A percentile compares a stretch with the other conserved stretches of the same genome.
phyloP scores from a whole-genome alignment of 2,329 filamentous ascomycete species.

The Cercospora canescens region DNA sequence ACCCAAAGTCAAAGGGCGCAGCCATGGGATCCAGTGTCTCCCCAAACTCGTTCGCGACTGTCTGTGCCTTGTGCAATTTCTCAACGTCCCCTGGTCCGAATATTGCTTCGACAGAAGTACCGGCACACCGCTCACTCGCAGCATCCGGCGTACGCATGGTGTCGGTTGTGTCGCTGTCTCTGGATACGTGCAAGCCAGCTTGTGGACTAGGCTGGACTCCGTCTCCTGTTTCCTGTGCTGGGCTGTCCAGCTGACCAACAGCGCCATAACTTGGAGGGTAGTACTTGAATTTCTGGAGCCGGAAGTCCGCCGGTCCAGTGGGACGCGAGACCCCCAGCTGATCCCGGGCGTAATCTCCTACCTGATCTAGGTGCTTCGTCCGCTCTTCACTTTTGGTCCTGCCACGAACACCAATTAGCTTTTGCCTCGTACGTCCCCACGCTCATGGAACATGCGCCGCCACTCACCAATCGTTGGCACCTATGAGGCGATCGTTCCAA shows the following conservation, averaged over 20 bases:
- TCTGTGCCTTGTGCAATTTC: constrained; percentile 10
- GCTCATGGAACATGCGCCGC: not conserved
- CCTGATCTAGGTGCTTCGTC: not conserved
- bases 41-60: not conserved
- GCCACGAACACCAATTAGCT: not conserved
- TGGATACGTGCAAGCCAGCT: not conserved
- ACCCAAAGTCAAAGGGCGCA: constrained; percentile 15
- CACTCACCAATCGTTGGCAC: constrained; percentile 20
- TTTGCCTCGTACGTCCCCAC: not conserved
- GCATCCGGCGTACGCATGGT: not conserved
- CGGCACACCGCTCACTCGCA: not conserved
- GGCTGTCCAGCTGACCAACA: not conserved
- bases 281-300: constrained; percentile 16
- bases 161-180: not conserved
- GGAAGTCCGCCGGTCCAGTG: not conserved
- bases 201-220: not conserved
- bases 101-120: not conserved
- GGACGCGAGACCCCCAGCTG: not conserved
- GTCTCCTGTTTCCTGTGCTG: not conserved
- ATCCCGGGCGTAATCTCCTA: constrained; percentile 1
- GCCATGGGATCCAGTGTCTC: constrained; percentile 13
- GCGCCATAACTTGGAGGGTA: constrained; percentile 18
- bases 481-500: constrained; percentile 44
- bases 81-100: constrained; percentile 14
- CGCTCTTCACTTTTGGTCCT: not conserved